Base-by-base conservation (phyloP, 768 basidiomycete species). In the Xerocomellus chrysenteron region DNA sequence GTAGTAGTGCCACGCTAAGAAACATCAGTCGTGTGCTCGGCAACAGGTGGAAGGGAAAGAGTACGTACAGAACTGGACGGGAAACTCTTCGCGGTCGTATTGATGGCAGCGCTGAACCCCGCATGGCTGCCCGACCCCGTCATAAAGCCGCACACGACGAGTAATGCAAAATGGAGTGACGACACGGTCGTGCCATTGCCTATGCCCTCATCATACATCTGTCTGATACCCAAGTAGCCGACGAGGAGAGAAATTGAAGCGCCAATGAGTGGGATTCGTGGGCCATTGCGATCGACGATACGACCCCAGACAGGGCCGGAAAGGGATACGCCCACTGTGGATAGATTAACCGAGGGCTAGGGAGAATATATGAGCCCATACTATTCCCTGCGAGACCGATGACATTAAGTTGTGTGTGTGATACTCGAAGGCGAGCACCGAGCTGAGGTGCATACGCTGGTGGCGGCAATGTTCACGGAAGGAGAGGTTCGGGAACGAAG, bases 401-500 rank as follows among this genome's bases (percentile, higher is more conserved):
- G 36, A 94, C 69, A 62, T 96, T 95, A 36, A 92, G 76, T 55
- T 89, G 83, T 0, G 93, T 95, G 52, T 94, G 89, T 4, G 82
- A 81, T 48, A 95, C 82, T 44, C 80, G 76, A 17, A 96, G 80
- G 40, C 84, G 82, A n/a, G 84, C 74, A 2, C 89, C 90, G 6
- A 96, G 80, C 68, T 96, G 93, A 0, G 94, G 93, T 2, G 89
- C 84, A 68, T 94, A 97, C 19, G 92, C 93, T 86, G 57, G 57
- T 86, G 57, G 57, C 36, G 36, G 26, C 37, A 40, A 51, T 19
- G 21, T 49, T 52, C 49, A 56, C 49, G 13, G 11, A 24, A 32
- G 24, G 19, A 5, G 4, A 35, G 12, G 2, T 14, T 9, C 1
- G 10, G 17, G 11, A 2, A 6, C 12, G 28, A 49, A 21, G 11